Conservation (phyloP, 352 stramenopile genomes). For the Globisporangium uncinulatum region DNA sequence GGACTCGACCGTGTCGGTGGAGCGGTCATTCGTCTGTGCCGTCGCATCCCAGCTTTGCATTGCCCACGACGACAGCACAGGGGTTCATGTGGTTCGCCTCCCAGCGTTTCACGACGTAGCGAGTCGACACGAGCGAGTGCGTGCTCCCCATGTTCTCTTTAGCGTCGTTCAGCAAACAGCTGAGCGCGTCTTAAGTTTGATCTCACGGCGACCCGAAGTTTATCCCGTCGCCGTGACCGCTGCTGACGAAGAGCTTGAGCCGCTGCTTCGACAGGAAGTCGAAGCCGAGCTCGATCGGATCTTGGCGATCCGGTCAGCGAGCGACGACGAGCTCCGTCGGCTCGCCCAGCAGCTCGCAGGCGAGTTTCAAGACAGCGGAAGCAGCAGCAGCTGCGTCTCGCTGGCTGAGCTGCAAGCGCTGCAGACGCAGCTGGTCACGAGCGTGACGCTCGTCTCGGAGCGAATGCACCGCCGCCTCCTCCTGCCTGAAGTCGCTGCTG, state of each 20-base stretch:
- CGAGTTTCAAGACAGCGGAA: conserved; percentile 8
- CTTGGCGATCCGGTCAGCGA: conserved; percentile 19
- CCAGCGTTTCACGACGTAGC: background rate
- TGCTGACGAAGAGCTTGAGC: background rate
- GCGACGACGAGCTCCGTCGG: conserved; percentile 17
- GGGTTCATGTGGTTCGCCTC: background rate
- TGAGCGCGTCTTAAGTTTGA: conserved; percentile 2
- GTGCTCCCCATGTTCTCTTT: conserved; percentile 13
- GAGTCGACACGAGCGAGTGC: background rate
- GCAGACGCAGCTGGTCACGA: conserved; percentile 15
- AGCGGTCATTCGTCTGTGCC: background rate
- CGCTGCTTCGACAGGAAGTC: conserved; percentile 5
- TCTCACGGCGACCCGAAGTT: background rate
- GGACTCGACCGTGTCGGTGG: background rate
- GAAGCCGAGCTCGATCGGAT: conserved; percentile 18
- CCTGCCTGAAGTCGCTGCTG: background rate
- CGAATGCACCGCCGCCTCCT: conserved; percentile 3
- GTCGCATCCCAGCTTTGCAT: background rate
- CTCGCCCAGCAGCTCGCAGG: conserved; percentile 17
- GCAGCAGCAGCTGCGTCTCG: conserved; percentile 1
- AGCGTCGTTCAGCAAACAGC: conserved; percentile 20
- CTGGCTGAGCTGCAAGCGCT: conserved; percentile 15
- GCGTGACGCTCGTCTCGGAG: conserved; percentile 1
- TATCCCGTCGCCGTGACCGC: too few species aligned
- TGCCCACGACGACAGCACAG: background rate